A percentile compares a stretch with the other conserved stretches of the same genome.
These are phyloP conservation scores for Micractinium conductrix DNA, from an alignment of 139 green algal genomes.

Conservation along the genomic window DNA sequence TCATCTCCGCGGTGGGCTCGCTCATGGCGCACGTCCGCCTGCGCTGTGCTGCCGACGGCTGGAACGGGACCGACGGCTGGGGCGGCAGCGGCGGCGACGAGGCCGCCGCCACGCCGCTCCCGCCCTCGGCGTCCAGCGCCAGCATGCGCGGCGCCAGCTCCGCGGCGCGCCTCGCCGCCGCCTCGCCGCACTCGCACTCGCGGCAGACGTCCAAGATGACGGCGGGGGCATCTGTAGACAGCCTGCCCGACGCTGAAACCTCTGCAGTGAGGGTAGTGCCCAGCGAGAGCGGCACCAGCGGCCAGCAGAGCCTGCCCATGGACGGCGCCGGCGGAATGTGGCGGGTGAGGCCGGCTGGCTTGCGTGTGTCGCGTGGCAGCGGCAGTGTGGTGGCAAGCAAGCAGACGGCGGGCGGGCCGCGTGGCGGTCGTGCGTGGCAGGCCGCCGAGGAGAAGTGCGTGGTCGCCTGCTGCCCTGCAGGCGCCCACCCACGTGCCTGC, in stretches of 20 bases:
- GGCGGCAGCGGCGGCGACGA: not conserved
- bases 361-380: not conserved
- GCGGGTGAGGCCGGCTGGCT: not conserved
- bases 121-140: not conserved
- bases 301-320: not conserved
- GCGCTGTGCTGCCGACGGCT: not conserved
- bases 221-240: not conserved
- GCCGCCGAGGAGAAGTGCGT: too few relatives aligned
- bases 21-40: conserved; percentile 30
- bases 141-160: not conserved
- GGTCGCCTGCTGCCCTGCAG: too few relatives aligned
- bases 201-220: not conserved
- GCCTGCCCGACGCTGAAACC: not conserved
- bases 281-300: not conserved
- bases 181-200: not conserved
- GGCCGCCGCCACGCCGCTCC: not conserved
- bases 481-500: not conserved
- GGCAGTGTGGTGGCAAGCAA: too few relatives aligned
- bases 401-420: not conserved
- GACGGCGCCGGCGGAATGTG: conserved; percentile 7
- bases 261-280: not conserved
- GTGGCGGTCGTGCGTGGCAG: not conserved
- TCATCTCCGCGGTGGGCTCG: conserved; percentile 33
- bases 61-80: not conserved
- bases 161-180: not conserved